Base-by-base conservation (phyloP, 495 filamentous ascomycete genomes). In the Penicillium pancosmium region DNA sequence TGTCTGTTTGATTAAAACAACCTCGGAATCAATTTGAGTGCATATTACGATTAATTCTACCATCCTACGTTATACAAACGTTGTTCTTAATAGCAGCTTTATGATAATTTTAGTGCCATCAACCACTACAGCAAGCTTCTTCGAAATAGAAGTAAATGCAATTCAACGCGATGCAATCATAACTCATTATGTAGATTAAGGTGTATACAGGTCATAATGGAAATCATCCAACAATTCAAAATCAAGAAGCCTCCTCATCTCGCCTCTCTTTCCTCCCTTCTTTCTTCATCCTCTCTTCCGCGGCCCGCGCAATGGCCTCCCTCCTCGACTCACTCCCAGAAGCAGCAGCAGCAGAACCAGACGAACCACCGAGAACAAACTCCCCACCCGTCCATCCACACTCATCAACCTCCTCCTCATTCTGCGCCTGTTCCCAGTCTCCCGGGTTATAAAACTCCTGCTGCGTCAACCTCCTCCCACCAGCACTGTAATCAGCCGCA, bases 351-450 rank as follows among this genome's bases (percentile, higher is more conserved):
- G 60, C 66, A 55, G 52, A 56, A n/a, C 55, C 71, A 67, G 41
- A 44, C 10, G 73, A 74, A 5, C 84, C 82, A 43, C 93, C 93
- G 34, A 97, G 81, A 47, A 91, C 89, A 76, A 89, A 97, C 75
- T 89, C 85, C 3, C 93, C 94, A 9, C 94, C 94, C 0, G 79
- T 85, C 94, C 93, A 96, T 1, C 91, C 91, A 15, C 87, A 87
- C 72, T 90, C 85, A 75, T 96, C 92, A 62, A 85, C 76, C 46
- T 84, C 75, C 48, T 83, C 80, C 60, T 84, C 41, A 34, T 52
- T 86, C 38, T 68, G 63, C 27, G 61, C 70, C 16, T 62, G 58
- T 62, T 79, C 81, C 69, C 76, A 79, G 65, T 87, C 87, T 6
- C 71, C 70, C 4, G 87, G 85, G 61, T 86, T 84, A 75, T 90